phyloP scores from a whole-genome alignment of 73 alveolate species.

The Paramecium caudatum region DNA sequence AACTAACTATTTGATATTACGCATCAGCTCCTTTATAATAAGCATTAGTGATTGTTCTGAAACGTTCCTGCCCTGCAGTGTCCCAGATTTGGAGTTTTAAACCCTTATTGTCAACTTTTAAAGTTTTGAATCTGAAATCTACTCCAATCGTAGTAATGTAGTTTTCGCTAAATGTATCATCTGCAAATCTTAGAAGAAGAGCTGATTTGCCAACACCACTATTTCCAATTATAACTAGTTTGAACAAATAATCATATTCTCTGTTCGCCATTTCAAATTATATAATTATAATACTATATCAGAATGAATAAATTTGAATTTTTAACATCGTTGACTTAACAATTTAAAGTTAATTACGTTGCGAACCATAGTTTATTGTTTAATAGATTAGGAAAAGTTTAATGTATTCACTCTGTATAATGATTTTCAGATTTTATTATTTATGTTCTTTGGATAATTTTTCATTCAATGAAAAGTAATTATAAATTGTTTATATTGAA shows the following conservation, averaged over 20 bases:
- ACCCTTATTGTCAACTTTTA: slow-evolving; percentile 77
- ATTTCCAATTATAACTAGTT: slow-evolving; percentile 81
- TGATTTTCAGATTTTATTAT: too few relatives aligned
- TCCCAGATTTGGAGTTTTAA: slow-evolving; percentile 86
- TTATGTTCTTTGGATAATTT: too few relatives aligned
- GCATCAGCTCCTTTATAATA: slow-evolving; percentile 88
- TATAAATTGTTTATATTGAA: too few relatives aligned
- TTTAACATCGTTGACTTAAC: too few relatives aligned
- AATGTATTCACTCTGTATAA: too few relatives aligned
- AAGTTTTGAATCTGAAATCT: slow-evolving; percentile 84
- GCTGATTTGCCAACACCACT: slow-evolving; percentile 87
- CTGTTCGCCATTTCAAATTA: slow-evolving; percentile 37
- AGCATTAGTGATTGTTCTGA: slow-evolving; percentile 82
- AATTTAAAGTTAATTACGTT: too few relatives aligned
- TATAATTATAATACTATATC: slow-evolving; percentile 23
- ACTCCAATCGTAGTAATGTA: slow-evolving; percentile 86
- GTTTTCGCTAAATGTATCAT: slow-evolving; percentile 81
- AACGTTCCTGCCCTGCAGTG: slow-evolving; percentile 90
- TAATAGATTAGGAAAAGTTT: too few relatives aligned
- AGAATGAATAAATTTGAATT: too few relatives aligned
- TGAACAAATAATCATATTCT: slow-evolving; percentile 82
- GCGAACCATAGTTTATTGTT: too few relatives aligned
- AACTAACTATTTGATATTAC: slow-evolving; percentile 6
- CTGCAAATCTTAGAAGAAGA: slow-evolving; percentile 82
- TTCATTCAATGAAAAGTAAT: too few relatives aligned